These are phyloP conservation scores for Dipodascus geniculatus DNA, from an alignment of 805 yeast genomes.

Conservation along the genomic window DNA sequence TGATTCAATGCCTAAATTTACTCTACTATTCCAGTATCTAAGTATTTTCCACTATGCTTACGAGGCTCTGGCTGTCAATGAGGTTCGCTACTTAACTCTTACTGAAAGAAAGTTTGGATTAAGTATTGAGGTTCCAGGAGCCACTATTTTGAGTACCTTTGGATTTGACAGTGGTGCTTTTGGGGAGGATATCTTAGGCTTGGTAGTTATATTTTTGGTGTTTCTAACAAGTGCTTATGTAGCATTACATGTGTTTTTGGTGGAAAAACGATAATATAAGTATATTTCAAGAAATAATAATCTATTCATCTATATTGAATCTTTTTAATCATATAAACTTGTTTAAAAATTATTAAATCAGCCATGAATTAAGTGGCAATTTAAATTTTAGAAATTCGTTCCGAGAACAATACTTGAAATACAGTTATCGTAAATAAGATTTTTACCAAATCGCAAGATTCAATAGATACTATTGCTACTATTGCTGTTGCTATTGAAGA, in stretches of 20 bases:
- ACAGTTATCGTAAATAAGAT: no score
- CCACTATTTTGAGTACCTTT: conserved; percentile 88
- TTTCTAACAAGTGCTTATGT: conserved; percentile 64
- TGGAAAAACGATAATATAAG: conserved; percentile 59
- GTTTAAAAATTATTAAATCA: no score
- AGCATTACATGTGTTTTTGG: conserved; percentile 58
- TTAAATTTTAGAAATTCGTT: no score
- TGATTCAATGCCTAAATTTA: conserved; percentile 42
- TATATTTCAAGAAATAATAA: no score
- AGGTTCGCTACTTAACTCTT: conserved; percentile 74
- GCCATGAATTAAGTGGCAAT: no score
- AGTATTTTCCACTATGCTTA: conserved; percentile 94
- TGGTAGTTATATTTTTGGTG: conserved; percentile 43
- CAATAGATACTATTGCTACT: no score
- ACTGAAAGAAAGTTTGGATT: conserved; percentile 86
- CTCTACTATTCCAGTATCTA: conserved; percentile 67
- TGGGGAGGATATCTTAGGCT: conserved; percentile 48
- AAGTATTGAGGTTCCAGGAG: conserved; percentile 94
- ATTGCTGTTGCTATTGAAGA: no score
- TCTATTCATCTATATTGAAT: no score
- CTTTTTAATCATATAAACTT: no score
- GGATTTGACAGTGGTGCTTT: conserved; percentile 82
- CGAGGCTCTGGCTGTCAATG: conserved; percentile 86
- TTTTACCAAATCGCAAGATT: no score
- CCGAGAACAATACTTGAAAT: no score